Base-by-base conservation (phyloP, 2,329 filamentous ascomycete species). In the Exophiala spinifera region DNA sequence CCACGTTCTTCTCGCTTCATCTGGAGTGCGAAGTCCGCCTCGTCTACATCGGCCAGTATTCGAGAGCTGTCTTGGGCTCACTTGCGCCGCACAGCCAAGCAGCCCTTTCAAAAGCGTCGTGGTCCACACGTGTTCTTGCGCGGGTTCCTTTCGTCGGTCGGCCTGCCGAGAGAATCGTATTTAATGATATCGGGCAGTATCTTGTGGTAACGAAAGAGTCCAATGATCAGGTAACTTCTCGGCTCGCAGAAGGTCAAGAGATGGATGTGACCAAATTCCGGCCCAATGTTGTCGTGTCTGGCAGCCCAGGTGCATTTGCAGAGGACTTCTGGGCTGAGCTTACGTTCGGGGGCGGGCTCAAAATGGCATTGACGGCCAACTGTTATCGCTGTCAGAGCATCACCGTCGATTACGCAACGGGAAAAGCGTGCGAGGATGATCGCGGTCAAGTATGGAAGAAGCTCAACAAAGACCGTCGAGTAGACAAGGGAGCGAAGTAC, bases 211-310 rank as follows among this genome's bases (percentile, higher is more conserved):
- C 43, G 13, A 31, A 40, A 33, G 43, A 47, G 31, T 47, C 43
- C 20, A 47, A 48, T 20, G 42, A 37, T 25, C 28, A 53, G 21
- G 42, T 53, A 3, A 25, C 42, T 11, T 55, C 61, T 1, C 61
- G 63, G 1, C 54, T 66, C 10, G 49, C 56, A 6, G 56, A 61
- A 3, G 48, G 52, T 1, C 28, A 57, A 4, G 20, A 44, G 13
- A 67, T 69, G 56, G 66, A 68, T 43, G 59, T 68, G 13, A 64
- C 56, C 14, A 66, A 65, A 37, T 67, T 66, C 23, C 61, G 66
- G 3, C 62, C 64, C 5, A 68, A 67, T 44, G 63, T 67, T 43
- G 60, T 67, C 6, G 59, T 68, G 0, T 57, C 52, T 8, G 61
- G 62, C 4, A 51, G 52, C 14, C 50, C 61, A 1, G 50, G 42